Conservation (phyloP, 345 rosid genomes). For the Excoecaria agallocha region DNA sequence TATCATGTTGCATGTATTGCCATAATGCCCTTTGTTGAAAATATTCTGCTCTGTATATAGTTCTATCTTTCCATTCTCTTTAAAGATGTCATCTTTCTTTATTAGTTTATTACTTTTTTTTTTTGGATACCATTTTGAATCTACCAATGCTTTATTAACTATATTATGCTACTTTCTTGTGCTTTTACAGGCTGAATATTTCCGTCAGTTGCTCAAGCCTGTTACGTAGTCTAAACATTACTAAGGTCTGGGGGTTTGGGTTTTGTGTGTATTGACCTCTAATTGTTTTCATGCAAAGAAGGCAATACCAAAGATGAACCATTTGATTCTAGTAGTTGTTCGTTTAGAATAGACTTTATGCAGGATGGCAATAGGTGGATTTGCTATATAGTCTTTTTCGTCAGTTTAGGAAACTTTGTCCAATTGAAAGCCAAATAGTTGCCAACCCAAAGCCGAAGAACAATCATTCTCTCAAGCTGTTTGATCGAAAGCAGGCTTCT, state of each 20-base stretch:
- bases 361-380: conserved; percentile 39
- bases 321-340: conserved; percentile 26
- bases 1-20: not conserved
- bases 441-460: conserved; percentile 26
- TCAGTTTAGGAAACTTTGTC: conserved; percentile 32
- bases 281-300: conserved; percentile 38
- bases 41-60: not conserved
- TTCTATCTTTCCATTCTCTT: not conserved
- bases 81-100: not conserved
- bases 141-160: not conserved
- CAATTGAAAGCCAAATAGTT: conserved; percentile 26
- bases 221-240: conserved; percentile 71
- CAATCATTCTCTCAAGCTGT: conserved; percentile 20
- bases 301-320: conserved; percentile 47
- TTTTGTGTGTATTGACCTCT: conserved; percentile 38
- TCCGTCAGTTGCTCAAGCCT: conserved; percentile 96
- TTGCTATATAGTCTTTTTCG: conserved; percentile 26
- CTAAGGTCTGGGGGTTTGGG: conserved; percentile 25
- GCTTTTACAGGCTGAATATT: conserved; percentile 76
- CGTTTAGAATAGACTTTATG: conserved; percentile 28
- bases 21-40: not conserved
- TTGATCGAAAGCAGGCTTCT: conserved; percentile 22
- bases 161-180: conserved; percentile 16
- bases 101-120: no score
- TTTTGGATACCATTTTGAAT: not conserved